Conservation (phyloP, 2,329 filamentous ascomycete genomes). For the Cytospora chrysosperma region DNA sequence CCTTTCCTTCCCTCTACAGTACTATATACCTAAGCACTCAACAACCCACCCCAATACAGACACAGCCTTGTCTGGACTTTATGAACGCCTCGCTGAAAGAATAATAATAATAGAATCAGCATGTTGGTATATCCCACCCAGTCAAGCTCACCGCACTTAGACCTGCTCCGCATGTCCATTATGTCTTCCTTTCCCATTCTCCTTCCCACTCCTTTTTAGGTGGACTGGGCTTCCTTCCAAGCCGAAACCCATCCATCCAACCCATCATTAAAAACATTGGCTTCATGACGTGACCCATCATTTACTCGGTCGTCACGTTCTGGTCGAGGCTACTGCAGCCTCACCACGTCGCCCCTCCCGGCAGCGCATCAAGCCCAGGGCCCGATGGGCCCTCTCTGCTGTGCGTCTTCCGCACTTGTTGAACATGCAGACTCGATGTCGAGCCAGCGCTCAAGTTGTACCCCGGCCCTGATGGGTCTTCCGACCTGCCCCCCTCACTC, state of each 20-base stretch:
- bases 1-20: background rate
- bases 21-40: background rate
- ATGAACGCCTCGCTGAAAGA: constrained; percentile 23
- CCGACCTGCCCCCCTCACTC: constrained; percentile 28
- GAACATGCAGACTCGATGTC: constrained; percentile 48
- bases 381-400: constrained; percentile 30
- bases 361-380: constrained; percentile 19
- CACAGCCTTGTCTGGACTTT: constrained; percentile 11
- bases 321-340: background rate
- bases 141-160: background rate
- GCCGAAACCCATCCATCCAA: background rate
- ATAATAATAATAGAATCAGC: constrained; percentile 19
- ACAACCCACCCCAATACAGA: constrained; percentile 8
- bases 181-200: background rate
- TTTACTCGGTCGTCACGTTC: background rate
- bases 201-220: background rate
- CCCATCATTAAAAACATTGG: background rate
- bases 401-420: constrained; percentile 41
- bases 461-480: constrained; percentile 54
- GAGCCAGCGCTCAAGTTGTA: constrained; percentile 58
- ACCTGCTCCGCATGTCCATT: background rate
- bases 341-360: constrained; percentile 6
- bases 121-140: constrained; percentile 11
- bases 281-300: background rate
- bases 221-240: background rate